Conservation (phyloP, 495 filamentous ascomycete genomes). For the Clavariopsis aquatica region DNA sequence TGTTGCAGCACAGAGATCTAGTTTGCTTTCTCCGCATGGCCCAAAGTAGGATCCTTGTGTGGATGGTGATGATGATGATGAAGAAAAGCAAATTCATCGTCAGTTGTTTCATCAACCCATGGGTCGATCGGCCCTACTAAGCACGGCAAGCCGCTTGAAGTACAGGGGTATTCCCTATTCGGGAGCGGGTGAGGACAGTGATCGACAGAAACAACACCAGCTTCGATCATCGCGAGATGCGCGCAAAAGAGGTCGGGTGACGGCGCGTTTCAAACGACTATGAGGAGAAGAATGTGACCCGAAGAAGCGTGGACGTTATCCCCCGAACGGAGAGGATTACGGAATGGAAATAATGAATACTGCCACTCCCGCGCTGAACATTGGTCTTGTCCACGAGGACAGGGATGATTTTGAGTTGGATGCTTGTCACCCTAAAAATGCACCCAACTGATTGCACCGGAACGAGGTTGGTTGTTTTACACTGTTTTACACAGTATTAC, state of each 20-base stretch:
- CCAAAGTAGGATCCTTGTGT: no score
- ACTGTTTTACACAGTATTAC: no score
- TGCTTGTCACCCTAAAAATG: no score
- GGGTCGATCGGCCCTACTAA: not conserved
- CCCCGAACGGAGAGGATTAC: not conserved
- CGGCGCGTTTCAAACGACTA: no score
- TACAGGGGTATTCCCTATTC: not conserved
- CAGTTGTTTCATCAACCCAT: not conserved
- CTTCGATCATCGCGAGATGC: not conserved
- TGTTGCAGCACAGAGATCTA: not conserved
- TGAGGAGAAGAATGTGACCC: no score
- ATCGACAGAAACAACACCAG: not conserved
- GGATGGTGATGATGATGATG: not conserved
- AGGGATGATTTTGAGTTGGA: no score
- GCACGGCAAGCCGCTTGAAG: not conserved
- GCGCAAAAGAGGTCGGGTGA: no score
- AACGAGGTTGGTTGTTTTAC: no score
- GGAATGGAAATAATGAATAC: no score
- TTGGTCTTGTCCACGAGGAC: no score
- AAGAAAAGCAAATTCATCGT: conserved; percentile 3
- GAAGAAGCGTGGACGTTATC: not conserved
- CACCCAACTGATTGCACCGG: no score
- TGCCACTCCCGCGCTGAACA: no score
- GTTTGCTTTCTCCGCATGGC: not conserved
- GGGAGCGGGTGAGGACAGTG: not conserved